Evolutionary conservation across 768 basidiomycete species (phyloP).

Genomic region (Steccherinum ochraceum): DNA sequence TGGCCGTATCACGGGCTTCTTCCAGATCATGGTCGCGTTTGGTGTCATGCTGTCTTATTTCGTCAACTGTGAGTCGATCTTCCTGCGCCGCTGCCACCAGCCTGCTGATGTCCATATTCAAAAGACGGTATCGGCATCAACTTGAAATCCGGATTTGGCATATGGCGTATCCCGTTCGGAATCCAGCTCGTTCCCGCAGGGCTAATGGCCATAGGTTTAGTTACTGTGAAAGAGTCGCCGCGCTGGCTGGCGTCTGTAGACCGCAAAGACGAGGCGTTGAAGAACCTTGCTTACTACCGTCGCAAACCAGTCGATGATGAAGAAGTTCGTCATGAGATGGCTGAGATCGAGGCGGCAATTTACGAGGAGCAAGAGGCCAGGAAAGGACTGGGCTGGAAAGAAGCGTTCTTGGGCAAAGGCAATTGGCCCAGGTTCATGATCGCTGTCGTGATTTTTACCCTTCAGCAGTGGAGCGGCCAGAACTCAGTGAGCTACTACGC

Average conservation of each 20-base stretch:
- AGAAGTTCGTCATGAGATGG: slow-evolving; percentile 52
- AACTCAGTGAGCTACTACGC: slow-evolving; percentile 76
- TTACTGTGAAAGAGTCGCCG: slow-evolving; percentile 74
- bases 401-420: slow-evolving; percentile 77
- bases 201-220: slow-evolving; percentile 58
- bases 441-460: slow-evolving; percentile 70
- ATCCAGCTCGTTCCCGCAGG: slow-evolving; percentile 73
- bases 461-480: slow-evolving; percentile 84
- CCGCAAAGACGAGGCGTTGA: slow-evolving; percentile 43
- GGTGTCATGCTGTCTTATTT: slow-evolving; percentile 87
- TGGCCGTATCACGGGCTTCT: slow-evolving; percentile 78
- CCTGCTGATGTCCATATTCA: too few relatives aligned
- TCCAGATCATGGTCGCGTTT: slow-evolving; percentile 82
- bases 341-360: slow-evolving; percentile 80
- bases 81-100: slow-evolving; percentile 6
- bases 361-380: slow-evolving; percentile 65
- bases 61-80: slow-evolving; percentile 53
- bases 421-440: slow-evolving; percentile 82
- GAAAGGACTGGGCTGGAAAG: slow-evolving; percentile 54
- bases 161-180: slow-evolving; percentile 73
- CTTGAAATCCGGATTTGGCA: slow-evolving; percentile 34
- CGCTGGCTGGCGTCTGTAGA: slow-evolving; percentile 69
- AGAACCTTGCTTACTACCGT: slow-evolving; percentile 62
- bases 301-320: slow-evolving; percentile 34
- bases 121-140: slow-evolving; percentile 57